Base-by-base conservation (phyloP, 805 yeast genomes). In the Wickerhamiella australiensis region DNA sequence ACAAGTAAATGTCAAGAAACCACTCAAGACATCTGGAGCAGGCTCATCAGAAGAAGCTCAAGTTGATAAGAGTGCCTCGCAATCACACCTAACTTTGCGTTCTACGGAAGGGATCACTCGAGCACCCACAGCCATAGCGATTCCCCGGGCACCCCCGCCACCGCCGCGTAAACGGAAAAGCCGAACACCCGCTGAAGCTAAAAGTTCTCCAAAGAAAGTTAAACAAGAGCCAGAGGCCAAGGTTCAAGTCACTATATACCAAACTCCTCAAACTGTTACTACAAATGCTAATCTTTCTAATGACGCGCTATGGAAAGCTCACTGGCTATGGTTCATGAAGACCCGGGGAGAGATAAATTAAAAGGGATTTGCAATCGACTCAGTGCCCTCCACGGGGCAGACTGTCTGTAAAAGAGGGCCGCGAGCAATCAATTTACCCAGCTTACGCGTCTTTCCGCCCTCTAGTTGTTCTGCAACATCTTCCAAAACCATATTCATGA, bases 391-490 rank as follows among this genome's bases (percentile, higher is more conserved):
- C 9, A 27, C 45, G 20, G 94, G 90, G 2, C 88, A 65, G 47
- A 79, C 60, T 3, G 85, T 76, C 57, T 84, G 74, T 51, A 90
- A 65, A 50, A 80, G 71, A 3, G 94, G 87, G 12, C 96, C 94
- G 66, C 96, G 79, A 6, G 84, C 85, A 41, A 90, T 90, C 20
- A 86, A 87, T 31, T 76, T 70, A 0, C 94, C 95, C 46, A 87
- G 69, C 3, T 69, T 66, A 61, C 96, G 77, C 1, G 83, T 79
- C 56, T 78, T 65, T 9, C 53, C 57, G 15, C 35, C 52, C 44
- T 53, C 58, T 5, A 59, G 52, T 1, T 41, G 31, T 64, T 92
- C 96, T 21, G 65, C 59, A 2, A 80, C 80, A 46, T 78, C 77
- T 37, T 77, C 82, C 43, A 79, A 66, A 12, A 79, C 82, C 38